Base-by-base conservation (phyloP, 371 early-diverging fungal genomes). In the Rhizopus arrhizus region DNA sequence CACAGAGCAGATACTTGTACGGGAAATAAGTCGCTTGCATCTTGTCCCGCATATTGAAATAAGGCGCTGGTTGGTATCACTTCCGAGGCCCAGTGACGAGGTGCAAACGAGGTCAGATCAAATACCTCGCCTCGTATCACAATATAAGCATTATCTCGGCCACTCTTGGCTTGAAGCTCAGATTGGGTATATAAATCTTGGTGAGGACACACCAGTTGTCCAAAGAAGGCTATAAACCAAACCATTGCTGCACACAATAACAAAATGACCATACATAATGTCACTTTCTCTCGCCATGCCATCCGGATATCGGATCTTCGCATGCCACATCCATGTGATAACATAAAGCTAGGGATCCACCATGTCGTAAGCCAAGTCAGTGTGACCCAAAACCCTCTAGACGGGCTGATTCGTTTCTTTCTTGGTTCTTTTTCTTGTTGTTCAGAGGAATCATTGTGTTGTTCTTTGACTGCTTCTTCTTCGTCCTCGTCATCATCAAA, bases 221-320 rank as follows among this genome's bases (percentile, higher is more conserved):
- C 94, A 47, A 95, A 82, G 34, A 91, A 89, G 6, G 93, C 85
- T 63, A 98, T 95, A 70, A 73, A 75, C 63, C 75, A 64, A 35
- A 73, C 66, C 75, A 78, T 72, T 22, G 48, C 68, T 6, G 65
- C 69, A 47, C 68, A 93, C 64, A 78, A 56, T 12, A 89, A 61
- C 58, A 91, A 87, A 33, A 93, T 82, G 38, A 91, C 50, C 33
- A 86, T 85, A 71, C 95, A 95, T 3, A 93, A 70, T 0, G 92
- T 83, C 16, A 93, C 75, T 66, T 93, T 91, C 70, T 92, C 93
- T 16, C 91, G 70, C 93, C 93, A 92, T 0, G 93, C 93, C 77
- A 94, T 86, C 28, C 90, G 88, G 60, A 93, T 86, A 70, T 97
- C 95, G 29, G 75, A 68, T 22, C 86, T 85, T 58, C 84, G 83